phyloP scores from a whole-genome alignment of 1,284 basidiomycete species.

The Abortiporus biennis region DNA sequence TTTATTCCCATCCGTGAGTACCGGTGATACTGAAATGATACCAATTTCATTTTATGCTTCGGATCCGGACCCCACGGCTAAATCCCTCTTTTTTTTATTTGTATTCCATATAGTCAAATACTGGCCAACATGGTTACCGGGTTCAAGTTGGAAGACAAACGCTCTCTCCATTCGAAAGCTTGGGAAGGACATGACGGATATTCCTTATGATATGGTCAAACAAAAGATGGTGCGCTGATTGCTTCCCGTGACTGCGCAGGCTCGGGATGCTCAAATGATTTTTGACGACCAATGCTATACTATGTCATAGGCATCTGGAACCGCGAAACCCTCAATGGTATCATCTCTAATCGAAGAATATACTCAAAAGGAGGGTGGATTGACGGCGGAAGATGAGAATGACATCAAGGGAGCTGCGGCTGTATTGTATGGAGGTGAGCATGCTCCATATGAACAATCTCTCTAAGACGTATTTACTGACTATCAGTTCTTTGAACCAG shows the following conservation, averaged over 20 bases:
- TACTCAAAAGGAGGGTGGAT: conserved; percentile 6
- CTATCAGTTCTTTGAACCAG: conserved; percentile 7
- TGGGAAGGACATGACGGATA: conserved; percentile 15
- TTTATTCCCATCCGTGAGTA: conserved; percentile 14
- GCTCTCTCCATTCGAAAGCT: conserved; percentile 14
- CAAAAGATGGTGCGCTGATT: conserved; percentile 15
- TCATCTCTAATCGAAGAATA: conserved; percentile 16
- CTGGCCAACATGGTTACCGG: conserved; percentile 22
- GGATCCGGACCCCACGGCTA: background rate
- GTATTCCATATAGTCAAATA: conserved; percentile 18
- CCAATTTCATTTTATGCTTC: background rate
- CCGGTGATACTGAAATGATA: background rate
- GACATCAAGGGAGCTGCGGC: conserved; percentile 20
- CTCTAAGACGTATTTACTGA: background rate
- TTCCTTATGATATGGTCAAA: conserved; percentile 21
- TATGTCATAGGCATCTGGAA: conserved; percentile 17
- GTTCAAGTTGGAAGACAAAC: conserved; percentile 20
- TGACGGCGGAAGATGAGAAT: conserved; percentile 16
- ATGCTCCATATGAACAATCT: background rate
- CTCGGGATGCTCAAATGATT: background rate
- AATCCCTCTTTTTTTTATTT: background rate
- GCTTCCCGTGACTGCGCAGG: background rate
- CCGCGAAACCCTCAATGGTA: conserved; percentile 18
- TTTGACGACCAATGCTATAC: too few relatives aligned
- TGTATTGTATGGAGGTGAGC: conserved; percentile 19